Conservation (phyloP, 148 eudicot species). For the Silene uniflora region DNA sequence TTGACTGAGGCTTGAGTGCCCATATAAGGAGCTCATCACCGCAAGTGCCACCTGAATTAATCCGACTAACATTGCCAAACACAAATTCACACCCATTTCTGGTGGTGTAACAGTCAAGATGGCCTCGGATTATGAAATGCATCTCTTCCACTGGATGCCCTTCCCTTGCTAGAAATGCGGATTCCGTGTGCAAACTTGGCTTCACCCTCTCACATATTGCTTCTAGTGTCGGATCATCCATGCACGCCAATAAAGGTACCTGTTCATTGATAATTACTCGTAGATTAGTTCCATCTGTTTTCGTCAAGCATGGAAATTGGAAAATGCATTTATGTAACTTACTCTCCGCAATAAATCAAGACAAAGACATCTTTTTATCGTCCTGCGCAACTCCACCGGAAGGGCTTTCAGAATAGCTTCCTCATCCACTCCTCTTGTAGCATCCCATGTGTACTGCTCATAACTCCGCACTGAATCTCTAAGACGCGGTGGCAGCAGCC, state of each 20-base stretch:
- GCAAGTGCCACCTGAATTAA: too few relatives aligned
- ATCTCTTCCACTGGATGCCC: slow-evolving; percentile 55
- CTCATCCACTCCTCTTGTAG: slow-evolving; percentile 62
- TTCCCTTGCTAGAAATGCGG: slow-evolving; percentile 37
- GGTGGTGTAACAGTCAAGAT: slow-evolving; percentile 55
- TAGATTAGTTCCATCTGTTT: too few relatives aligned
- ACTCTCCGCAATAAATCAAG: slow-evolving; percentile 52
- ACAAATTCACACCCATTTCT: too few relatives aligned
- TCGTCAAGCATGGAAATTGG: too few relatives aligned
- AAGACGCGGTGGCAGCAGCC: slow-evolving; percentile 45
- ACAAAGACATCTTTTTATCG: slow-evolving; percentile 56
- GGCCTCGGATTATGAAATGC: slow-evolving; percentile 59
- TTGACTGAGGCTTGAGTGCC: slow-evolving; percentile 52
- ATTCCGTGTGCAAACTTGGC: slow-evolving; percentile 41
- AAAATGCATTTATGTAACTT: too few relatives aligned
- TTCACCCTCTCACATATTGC: slow-evolving; percentile 63
- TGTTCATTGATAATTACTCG: too few relatives aligned
- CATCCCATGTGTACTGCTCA: slow-evolving; percentile 60
- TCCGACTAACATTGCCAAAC: too few relatives aligned
- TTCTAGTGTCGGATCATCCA: slow-evolving; percentile 57
- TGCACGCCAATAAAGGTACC: slow-evolving; percentile 52
- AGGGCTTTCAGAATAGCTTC: slow-evolving; percentile 47
- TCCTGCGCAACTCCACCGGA: slow-evolving; percentile 46
- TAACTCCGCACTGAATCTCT: slow-evolving; percentile 47
- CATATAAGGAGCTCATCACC: slow-evolving; percentile 61